Percentiles rank a stretch among this genome's conserved stretches.
Evolutionary conservation across 1,284 basidiomycete species (phyloP).

Genomic region (Moesziomyces sp.): DNA sequence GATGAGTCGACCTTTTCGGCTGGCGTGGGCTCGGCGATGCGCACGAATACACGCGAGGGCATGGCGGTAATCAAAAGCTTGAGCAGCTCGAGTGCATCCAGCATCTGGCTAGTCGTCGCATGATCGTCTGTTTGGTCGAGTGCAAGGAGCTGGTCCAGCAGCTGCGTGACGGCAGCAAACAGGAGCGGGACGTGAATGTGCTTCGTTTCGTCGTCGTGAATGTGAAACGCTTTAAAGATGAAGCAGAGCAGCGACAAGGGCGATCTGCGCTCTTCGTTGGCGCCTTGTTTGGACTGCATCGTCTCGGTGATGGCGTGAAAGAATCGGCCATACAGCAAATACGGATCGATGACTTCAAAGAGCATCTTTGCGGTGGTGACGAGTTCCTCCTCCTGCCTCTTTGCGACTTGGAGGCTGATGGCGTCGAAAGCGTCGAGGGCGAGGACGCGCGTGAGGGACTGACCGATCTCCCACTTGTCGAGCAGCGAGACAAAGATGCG

Average conservation of each 20-base stretch:
- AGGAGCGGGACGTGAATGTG: conserved; percentile 78
- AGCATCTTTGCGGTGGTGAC: conserved; percentile 86
- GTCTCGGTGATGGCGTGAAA: conserved; percentile 70
- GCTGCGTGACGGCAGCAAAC: conserved; percentile 36
- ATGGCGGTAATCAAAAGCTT: conserved; percentile 50
- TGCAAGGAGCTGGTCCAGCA: conserved; percentile 24
- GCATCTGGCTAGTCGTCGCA: neutral
- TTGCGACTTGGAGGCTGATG: conserved; percentile 72
- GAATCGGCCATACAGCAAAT: conserved; percentile 84
- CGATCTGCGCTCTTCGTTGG: conserved; percentile 5
- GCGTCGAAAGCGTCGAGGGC: conserved; percentile 83
- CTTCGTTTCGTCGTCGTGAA: conserved; percentile 83
- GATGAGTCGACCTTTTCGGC: neutral
- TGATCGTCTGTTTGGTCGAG: neutral
- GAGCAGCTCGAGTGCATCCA: conserved; percentile 45
- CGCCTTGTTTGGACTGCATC: conserved; percentile 68
- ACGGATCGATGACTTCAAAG: conserved; percentile 91
- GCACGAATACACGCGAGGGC: conserved; percentile 54
- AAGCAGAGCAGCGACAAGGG: conserved; percentile 72
- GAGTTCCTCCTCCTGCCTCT: conserved; percentile 75
- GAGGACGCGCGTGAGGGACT: conserved; percentile 79
- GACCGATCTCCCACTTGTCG: conserved; percentile 97
- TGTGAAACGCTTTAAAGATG: conserved; percentile 76
- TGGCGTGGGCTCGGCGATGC: conserved; percentile 4
- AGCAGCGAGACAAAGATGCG: conserved; percentile 93